These are phyloP conservation scores for Candida ovalis DNA, from an alignment of 805 yeast species.

Conservation along the genomic window DNA sequence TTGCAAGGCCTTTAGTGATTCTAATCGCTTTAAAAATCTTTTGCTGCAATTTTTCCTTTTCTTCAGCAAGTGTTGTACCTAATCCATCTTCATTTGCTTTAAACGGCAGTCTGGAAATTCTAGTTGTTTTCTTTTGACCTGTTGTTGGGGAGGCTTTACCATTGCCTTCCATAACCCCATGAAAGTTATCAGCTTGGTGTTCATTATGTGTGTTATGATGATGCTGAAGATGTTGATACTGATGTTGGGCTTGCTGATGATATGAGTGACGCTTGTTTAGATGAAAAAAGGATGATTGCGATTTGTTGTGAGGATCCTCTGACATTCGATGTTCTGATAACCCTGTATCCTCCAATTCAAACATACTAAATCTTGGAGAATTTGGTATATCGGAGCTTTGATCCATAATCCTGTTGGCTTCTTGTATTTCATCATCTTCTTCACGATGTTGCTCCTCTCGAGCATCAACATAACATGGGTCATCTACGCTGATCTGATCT, in stretches of 20 bases:
- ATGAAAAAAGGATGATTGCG: neutral
- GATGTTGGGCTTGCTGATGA: too few relatives aligned
- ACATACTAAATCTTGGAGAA: neutral
- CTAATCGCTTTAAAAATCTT: slow-evolving; percentile 18
- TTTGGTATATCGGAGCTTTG: slow-evolving; percentile 4
- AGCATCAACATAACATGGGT: neutral
- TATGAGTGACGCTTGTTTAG: neutral
- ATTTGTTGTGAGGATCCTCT: neutral
- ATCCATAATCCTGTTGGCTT: slow-evolving; percentile 4
- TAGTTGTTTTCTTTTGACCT: neutral
- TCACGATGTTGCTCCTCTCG: neutral
- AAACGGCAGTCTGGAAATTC: slow-evolving; percentile 17
- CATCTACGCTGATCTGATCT: neutral
- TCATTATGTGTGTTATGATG: too few relatives aligned
- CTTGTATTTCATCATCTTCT: neutral
- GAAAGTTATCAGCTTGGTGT: too few relatives aligned
- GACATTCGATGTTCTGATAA: slow-evolving; percentile 3
- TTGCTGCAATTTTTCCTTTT: slow-evolving; percentile 15
- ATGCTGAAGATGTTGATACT: neutral
- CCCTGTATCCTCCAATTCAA: slow-evolving; percentile 8
- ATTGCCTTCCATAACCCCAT: neutral
- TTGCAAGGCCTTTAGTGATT: slow-evolving; percentile 8
- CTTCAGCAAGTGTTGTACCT: slow-evolving; percentile 8
- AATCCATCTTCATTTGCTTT: slow-evolving; percentile 3
- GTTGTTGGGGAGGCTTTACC: neutral